These are phyloP conservation scores for Neofusicoccum umdonicola DNA, from an alignment of 2,329 filamentous ascomycete genomes.

Conservation along the genomic window DNA sequence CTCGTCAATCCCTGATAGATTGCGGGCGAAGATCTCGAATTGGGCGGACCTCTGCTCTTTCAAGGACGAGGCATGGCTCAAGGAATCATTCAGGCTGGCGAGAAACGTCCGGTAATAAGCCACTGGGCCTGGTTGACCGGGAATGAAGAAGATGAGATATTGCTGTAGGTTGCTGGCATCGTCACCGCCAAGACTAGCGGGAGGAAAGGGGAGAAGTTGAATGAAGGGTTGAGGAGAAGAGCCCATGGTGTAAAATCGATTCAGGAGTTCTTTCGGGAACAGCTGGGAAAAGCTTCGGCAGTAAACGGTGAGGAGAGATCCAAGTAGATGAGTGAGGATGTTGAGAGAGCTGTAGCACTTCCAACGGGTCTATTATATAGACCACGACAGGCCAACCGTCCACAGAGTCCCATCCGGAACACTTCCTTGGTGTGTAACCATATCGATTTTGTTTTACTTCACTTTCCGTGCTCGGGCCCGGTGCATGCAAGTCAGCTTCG, in stretches of 20 bases:
- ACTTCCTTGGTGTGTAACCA: no score
- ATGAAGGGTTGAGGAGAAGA: background rate
- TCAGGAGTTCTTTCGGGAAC: no score
- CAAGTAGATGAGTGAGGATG: no score
- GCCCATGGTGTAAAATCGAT: background rate
- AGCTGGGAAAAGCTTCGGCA: no score
- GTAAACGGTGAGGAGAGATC: no score
- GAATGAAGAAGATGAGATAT: constrained; percentile 67
- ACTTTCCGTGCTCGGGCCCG: no score
- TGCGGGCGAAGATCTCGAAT: constrained; percentile 40
- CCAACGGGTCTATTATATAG: no score
- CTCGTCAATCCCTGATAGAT: constrained; percentile 45
- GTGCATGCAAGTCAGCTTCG: no score
- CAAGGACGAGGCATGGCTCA: background rate
- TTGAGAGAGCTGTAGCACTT: no score
- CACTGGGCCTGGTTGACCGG: constrained; percentile 76
- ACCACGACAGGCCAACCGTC: no score
- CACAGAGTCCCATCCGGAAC: no score
- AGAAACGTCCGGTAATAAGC: constrained; percentile 71
- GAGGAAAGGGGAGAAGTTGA: background rate
- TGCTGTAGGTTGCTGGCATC: background rate
- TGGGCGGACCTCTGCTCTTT: background rate
- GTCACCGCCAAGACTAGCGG: background rate
- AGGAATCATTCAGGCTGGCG: constrained; percentile 51
- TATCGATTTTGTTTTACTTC: no score